Percentiles rank a stretch among this genome's conserved stretches.
These are phyloP conservation scores for Cladosporium sp. DNA, from an alignment of 2,329 filamentous ascomycete species.

Conservation along the genomic window DNA sequence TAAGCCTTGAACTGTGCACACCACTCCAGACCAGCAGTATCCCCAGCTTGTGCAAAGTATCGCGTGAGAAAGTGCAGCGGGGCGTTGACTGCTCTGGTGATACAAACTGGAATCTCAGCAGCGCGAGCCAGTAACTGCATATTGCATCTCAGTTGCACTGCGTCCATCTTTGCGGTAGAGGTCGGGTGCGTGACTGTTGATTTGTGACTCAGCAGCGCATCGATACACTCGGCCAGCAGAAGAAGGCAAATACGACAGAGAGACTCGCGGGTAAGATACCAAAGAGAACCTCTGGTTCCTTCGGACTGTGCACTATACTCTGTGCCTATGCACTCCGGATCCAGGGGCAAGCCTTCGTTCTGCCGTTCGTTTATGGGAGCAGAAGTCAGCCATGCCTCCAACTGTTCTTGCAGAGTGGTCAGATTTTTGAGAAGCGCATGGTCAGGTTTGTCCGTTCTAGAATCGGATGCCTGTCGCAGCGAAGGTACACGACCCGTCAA, in stretches of 20 bases:
- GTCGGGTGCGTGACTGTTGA: neutral
- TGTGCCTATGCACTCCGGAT: neutral
- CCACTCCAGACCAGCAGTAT: neutral
- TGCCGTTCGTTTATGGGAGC: neutral
- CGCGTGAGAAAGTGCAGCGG: neutral
- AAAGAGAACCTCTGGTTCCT: neutral
- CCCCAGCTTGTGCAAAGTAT: neutral
- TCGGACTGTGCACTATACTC: neutral
- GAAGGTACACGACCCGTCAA: neutral
- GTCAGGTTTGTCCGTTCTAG: neutral
- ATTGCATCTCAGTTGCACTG: neutral
- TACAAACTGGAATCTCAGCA: neutral
- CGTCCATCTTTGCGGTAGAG: neutral
- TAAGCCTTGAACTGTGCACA: neutral
- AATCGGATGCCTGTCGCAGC: neutral
- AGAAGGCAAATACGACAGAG: neutral
- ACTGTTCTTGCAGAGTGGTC: neutral
- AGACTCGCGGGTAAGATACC: neutral
- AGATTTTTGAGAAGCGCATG: neutral
- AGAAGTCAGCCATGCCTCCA: neutral
- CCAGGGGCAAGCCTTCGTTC: neutral
- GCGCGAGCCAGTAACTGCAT: neutral
- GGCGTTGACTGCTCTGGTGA: neutral
- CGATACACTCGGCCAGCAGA: neutral
- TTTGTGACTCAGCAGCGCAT: neutral